Evolutionary conservation across 768 basidiomycete species (phyloP).

Genomic region (Tubosaeta sp.): DNA sequence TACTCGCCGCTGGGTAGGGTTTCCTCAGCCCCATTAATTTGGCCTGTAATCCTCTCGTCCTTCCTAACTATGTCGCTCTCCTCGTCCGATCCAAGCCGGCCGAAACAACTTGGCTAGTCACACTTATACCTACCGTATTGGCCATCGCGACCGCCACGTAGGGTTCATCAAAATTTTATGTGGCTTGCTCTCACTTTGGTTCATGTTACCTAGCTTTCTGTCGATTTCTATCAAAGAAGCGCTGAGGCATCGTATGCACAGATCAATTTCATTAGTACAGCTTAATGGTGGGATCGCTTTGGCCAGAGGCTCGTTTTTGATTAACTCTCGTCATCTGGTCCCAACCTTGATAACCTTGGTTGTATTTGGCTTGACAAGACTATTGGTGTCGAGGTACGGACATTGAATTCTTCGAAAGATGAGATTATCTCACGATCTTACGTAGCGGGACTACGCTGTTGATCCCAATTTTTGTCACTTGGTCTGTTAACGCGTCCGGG

Average conservation of each 20-base stretch:
- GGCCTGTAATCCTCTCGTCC: background rate
- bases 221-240: constrained; percentile 8
- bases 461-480: constrained; percentile 1
- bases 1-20: background rate
- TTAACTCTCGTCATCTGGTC: background rate
- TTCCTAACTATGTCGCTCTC: background rate
- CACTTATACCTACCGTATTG: background rate
- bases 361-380: constrained; percentile 8
- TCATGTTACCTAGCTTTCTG: background rate
- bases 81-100: background rate
- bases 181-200: background rate
- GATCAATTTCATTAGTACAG: constrained; percentile 2
- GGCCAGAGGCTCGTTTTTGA: background rate
- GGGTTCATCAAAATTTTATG: background rate
- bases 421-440: background rate
- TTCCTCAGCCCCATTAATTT: background rate
- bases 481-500: background rate
- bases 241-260: constrained; percentile 6
- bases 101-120: background rate
- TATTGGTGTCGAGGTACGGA: constrained; percentile 15
- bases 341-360: background rate
- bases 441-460: constrained; percentile 11
- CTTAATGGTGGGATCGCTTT: constrained; percentile 6
- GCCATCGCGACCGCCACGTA: background rate
- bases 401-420: background rate